Base-by-base conservation (phyloP, 2,329 filamentous ascomycete genomes). In the Fusarium fujikuroi region DNA sequence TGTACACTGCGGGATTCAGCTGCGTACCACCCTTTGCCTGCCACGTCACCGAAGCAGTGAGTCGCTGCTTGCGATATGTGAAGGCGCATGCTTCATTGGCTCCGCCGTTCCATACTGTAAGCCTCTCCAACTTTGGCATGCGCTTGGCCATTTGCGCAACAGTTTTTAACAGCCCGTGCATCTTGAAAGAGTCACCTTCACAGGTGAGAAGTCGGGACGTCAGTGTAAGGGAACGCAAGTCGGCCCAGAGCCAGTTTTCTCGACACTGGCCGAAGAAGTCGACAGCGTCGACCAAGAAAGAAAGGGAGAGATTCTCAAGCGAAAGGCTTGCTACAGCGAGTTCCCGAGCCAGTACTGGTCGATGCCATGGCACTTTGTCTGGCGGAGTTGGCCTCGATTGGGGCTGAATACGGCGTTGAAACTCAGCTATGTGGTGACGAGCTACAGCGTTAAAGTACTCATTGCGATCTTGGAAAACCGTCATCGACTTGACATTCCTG, bases 401-500 rank as follows among this genome's bases (percentile, higher is more conserved):
- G 21, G 14, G 14, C 23, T 12, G 12, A 19, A n/a, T 8, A 30
- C 7, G 19, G 44, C 19, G 25, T 8, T 6, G n/a, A n/a, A n/a
- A n/a, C n/a, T n/a, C n/a, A n/a, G n/a, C n/a, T n/a, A n/a, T n/a
- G n/a, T n/a, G n/a, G n/a, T n/a, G n/a, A n/a, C 28, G 30, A 9
- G 12, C 6, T 50, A 9, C 47, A 11, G n/a, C 28, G 12, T 69
- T 74, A 1, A 72, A 74, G 36, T 63, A 49, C 18, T 73, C 61
- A 19, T 23, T 25, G 4, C 4, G n/a, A 34, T 52, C 30, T 52
- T 15, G 47, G 18, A 69, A 74, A 9, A 66, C 25, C 3, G 5
- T 56, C 3, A 73, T 19, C 5, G 8, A 64, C 30, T 79, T 72
- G 47, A 86, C 79, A 7, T 34, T 43, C 16, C 10, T 16, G 11